Evolutionary conservation across 768 basidiomycete species (phyloP), one percentile per base, ranked within the genome.

Genomic region (Lactarius trivialis): DNA sequence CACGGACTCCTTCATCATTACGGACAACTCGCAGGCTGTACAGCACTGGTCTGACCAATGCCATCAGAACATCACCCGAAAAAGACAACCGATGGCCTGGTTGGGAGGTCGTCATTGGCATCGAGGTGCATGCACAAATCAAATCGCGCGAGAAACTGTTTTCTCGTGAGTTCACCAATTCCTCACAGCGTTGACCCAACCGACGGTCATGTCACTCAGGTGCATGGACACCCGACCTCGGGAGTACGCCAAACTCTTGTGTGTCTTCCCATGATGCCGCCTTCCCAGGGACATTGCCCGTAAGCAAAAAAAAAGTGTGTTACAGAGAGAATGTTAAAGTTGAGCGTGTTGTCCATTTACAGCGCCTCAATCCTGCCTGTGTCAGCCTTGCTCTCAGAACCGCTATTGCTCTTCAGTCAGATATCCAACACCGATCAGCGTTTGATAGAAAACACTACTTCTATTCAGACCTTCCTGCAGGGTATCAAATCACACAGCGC

Each of bases 361-460:
- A 86, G 85, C 80, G 69, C 61, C 68, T 91, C 63, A 90, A 90
- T 68, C 76, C 79, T 15, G 80, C 77, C 71, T 88, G 86, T 60
- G 87, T 97, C 2, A 82, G 88, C 63, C 81, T 97, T 7, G 92
- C 89, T 3, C 72, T 94, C 0, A 80, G 90, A 8, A 86, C 93
- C 0, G 91, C 94, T 0, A 69, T 94, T 2, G 94, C 94, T 5
- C 78, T 98, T 26, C 74, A 81, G 36, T 78, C 85, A 14, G 66
- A 80, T 5, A 78, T 96, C 55, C 90, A 90, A 65, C 66, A 67
- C 0, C 78, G 80, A 21, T 96, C 93, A 0, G 81, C 90, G 0
- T 98, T 98, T 68, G 97, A 98, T 73, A 79, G 97, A 67, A 99
- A 99, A 71, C 97, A 98, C 72, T 99, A 99, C 72, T 98, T 98